A percentile compares a stretch with the other conserved stretches of the same genome.
Evolutionary conservation across 2,329 filamentous ascomycete species (phyloP).

Genomic region (Zalaria obscura): DNA sequence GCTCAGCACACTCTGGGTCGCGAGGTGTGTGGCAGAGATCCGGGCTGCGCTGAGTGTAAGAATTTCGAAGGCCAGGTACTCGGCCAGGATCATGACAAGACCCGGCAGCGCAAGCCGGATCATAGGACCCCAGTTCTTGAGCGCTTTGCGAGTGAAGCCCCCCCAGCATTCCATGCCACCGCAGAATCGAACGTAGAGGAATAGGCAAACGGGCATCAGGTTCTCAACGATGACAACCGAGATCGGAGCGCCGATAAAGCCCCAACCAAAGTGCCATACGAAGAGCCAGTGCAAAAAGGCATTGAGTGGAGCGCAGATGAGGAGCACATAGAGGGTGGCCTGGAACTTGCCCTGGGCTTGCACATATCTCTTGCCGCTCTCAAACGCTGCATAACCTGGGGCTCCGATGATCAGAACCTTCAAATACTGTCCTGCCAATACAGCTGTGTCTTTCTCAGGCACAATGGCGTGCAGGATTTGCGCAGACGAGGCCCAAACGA

Average conservation of each 20-base stretch:
- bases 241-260: slow-evolving; percentile 68
- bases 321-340: slow-evolving; percentile 65
- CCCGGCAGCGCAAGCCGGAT: slow-evolving; percentile 74
- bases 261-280: slow-evolving; percentile 51
- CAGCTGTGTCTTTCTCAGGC: slow-evolving; percentile 54
- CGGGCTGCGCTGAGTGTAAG: slow-evolving; percentile 69
- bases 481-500: slow-evolving; percentile 56
- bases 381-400: slow-evolving; percentile 63
- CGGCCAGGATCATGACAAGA: slow-evolving; percentile 83
- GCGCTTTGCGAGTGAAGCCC: slow-evolving; percentile 52
- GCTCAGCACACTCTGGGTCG: slow-evolving; percentile 74
- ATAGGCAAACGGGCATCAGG: slow-evolving; percentile 53
- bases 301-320: slow-evolving; percentile 70
- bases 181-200: slow-evolving; percentile 58
- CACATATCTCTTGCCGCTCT: slow-evolving; percentile 68
- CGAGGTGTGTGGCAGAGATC: slow-evolving; percentile 64
- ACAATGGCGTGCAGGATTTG: slow-evolving; percentile 49
- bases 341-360: slow-evolving; percentile 79
- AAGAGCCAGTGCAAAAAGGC: slow-evolving; percentile 66
- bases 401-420: slow-evolving; percentile 53
- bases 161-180: slow-evolving; percentile 63
- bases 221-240: slow-evolving; percentile 63
- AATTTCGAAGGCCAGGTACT: slow-evolving; percentile 84
- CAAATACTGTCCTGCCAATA: slow-evolving; percentile 58
- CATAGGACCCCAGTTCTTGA: slow-evolving; percentile 69